Percentiles rank a stretch among this genome's conserved stretches.
Evolutionary conservation across 2,329 filamentous ascomycete genomes (phyloP).

Genomic region (Fusarium protoensiforme): DNA sequence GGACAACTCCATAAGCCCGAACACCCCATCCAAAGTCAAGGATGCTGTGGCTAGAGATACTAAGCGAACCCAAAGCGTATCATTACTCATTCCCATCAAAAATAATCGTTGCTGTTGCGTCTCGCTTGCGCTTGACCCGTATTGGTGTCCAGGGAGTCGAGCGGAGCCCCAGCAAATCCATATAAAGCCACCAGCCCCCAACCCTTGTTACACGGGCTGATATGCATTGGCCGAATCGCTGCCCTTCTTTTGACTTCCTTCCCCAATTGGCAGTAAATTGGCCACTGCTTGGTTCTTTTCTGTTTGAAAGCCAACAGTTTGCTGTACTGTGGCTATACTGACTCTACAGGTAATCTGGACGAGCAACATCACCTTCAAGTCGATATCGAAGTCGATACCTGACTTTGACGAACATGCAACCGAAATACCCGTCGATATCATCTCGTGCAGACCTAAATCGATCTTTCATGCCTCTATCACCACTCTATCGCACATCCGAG

Average conservation of each 20-base stretch:
- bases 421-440: background rate
- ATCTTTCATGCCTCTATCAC: background rate
- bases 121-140: conserved; percentile 19
- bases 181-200: conserved; percentile 35
- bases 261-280: background rate
- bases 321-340: background rate
- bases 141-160: background rate
- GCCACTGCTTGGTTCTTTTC: background rate
- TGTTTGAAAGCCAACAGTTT: background rate
- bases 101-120: conserved; percentile 10
- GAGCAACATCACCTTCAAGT: background rate
- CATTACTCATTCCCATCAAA: conserved; percentile 26
- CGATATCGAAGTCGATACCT: background rate
- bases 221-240: background rate
- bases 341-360: background rate
- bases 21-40: conserved; percentile 2
- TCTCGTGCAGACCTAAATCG: too few species aligned
- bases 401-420: background rate
- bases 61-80: conserved; percentile 9
- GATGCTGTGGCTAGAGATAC: conserved; percentile 1
- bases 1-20: background rate
- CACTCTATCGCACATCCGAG: background rate
- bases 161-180: conserved; percentile 24
- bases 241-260: background rate
- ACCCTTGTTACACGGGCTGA: conserved; percentile 10